Base-by-base conservation (phyloP, 352 stramenopile species). In the Phytophthora brassicae region DNA sequence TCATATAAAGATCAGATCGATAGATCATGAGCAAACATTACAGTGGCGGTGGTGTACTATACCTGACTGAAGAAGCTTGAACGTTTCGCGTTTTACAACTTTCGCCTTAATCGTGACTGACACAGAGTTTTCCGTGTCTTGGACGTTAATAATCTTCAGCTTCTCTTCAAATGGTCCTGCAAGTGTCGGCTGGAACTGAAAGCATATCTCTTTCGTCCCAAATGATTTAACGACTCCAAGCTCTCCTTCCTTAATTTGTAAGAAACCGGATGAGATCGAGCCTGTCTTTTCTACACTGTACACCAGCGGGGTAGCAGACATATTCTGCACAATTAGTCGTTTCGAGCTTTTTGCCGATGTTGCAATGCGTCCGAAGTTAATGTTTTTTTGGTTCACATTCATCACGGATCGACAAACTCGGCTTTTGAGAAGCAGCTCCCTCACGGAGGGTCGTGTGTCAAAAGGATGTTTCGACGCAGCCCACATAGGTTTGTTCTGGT, bases 341-440 rank as follows among this genome's bases (percentile, higher is more conserved):
- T 96, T 96, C 3, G 84, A 93, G 50, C 85, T 95, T 60, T 90
- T 93, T 6, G 82, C 89, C 13, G 84, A 94, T 13, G 87, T 83
- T 23, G 88, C 78, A 44, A 96, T 96, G 13, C 88, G 81, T 1
- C 88, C 88, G 56, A 96, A 96, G 62, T 96, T 96, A 62, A 96
- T 96, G 56, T 96, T 96, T 56, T 96, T 96, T 66, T 96, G 88
- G 54, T 96, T 96, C 46, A 96, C 86, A 41, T 95, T 93, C 77
- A 96, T 80, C 11, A 96, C 82, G 1, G 86, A 95, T 16, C 86
- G 84, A 35, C 83, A 95, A 9, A 96, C 85, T 52, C 84, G 82
- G 58, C 84, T 83, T 59, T 94, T 93, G 5, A 96, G 70, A 6
- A 96, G 65, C 35, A 96, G 61, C 42, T 96, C 88, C 51, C 88